Base-by-base conservation (phyloP, 1,139 yeast genomes). In the Hanseniaspora uvarum region DNA sequence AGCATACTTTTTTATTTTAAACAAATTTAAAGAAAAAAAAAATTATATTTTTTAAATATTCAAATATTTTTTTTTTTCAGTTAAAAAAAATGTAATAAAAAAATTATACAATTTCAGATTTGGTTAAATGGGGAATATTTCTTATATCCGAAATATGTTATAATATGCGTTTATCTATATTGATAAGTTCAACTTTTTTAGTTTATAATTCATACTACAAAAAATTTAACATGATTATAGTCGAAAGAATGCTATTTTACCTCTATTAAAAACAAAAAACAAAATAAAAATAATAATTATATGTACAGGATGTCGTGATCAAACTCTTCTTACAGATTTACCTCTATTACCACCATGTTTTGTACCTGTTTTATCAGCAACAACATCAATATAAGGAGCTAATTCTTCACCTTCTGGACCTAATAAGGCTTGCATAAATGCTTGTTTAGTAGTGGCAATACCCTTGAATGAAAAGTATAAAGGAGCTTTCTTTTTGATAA, bases 391-490 rank as follows among this genome's bases (percentile, higher is more conserved):
- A 58, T 76, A 73, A 19, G 78, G 77, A 63, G 86, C 79, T 50
- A 92, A 72, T 46, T 71, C 68, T 45, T 76, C 72, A 52, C 97
- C 97, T 72, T 92, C 97, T 65, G 85, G 85, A 61, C 97, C 96
- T 63, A 80, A 80, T 60, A 92, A 75, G 1, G 95, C 95, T 54
- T 83, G 82, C 59, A 81, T 72, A 62, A 92, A 89, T 1, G 95
- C 96, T 59, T 80, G 82, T 68, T 96, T 78, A 41, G 96, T 96
- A 65, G 85, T 85, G 55, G 96, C 95, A 61, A 83, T 86, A 61
- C 86, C 86, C 62, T 81, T 81, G 63, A 88, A 72, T 18, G 86
- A 28, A 4, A 50, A n/a, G 26, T 40, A 50, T 6, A 50, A 5
- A n/a, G 53, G 53, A 21, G 53, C 53, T n/a, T 37, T 37, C 24